Base-by-base conservation (phyloP, 2,329 filamentous ascomycete species). In the Arthrobotrys megalospora region DNA sequence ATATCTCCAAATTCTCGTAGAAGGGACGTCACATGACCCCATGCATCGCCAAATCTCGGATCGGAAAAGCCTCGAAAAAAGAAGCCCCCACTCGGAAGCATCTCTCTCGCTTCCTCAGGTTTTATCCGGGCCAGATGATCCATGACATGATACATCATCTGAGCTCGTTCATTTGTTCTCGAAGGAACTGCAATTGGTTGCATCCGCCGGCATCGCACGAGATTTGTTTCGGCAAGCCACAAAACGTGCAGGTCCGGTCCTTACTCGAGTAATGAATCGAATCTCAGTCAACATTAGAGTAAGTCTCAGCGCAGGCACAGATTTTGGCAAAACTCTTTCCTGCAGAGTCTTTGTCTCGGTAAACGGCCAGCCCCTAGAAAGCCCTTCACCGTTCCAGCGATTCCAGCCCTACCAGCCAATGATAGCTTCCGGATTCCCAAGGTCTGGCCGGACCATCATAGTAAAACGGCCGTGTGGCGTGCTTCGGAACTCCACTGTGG, bases 401-500 rank as follows among this genome's bases (percentile, higher is more conserved):
- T 60, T 60, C 55, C 38, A 47, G 48, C 34, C 55, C 53, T 63
- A 24, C 55, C 45, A 48, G 45, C 69, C 69, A 73, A 73, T 73
- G 36, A 52, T 21, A 73, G 55, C 21, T 38, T 19, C 16, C 60
- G n/a, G 34, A 73, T 60, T 48, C 41, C 28, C 48, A 60, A 60
- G 52, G 53, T 64, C 34, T 8, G 58, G 48, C 41, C 60, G 52
- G 65, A 38, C 65, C 52, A 53, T 58, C 48, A 60, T 38, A 16
- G 41, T 41, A 50, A 28, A 43, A 50, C 50, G 43, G 32, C 24
- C 50, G 24, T 65, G 73, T 77, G 73, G 73, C 73, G 73, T 77
- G 73, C 73, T 70, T 70, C 72, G 72, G 72, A 76, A 76, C 72
- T 21, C 72, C 47, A 63, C 64, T 50, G 34, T 12, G 43, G 34